Evolutionary conservation across 1,284 basidiomycete species (phyloP), one percentile per base, ranked within the genome.

Genomic region (Sutorius eximius): DNA sequence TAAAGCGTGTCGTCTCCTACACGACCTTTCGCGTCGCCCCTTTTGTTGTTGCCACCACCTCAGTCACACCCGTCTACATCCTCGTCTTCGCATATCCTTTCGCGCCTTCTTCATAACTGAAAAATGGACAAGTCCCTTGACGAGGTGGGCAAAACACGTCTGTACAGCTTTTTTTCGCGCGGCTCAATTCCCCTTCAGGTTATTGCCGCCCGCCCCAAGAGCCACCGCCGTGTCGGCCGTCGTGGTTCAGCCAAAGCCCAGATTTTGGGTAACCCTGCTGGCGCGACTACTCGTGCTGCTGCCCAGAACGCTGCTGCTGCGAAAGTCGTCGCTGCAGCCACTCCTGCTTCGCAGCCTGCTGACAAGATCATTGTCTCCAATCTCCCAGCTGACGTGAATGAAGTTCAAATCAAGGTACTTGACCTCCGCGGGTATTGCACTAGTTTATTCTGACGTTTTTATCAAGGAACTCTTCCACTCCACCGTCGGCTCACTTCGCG

Each of bases 311-410:
- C 65, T 7, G 68, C 71, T n/a, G 72, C 66, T 30, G 74, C 75
- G n/a, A 76, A 76, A 58, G 70, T 73, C 12, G 70, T 73, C 9
- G 67, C 75, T 20, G 68, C 75, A 9, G 65, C 73, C 37, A 60
- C 71, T 49, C 59, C 68, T 40, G 61, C 68, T 27, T 60, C 73
- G 37, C 79, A 80, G 51, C 73, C 76, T 27, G 78, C 90, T 3
- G 85, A 90, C 75, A 98, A 98, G 79, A 96, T 98, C 66, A 94
- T 98, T 66, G 93, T 99, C 58, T 95, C 92, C 64, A 97, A 97
- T 72, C 85, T 99, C 53, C 96, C 96, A 30, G 70, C 74, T n/a
- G 96, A 99, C 71, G 96, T 99, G 48, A 95, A 93, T 63, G 96
- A 99, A 73, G 77, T 81, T 22, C 93, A 97, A 74, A 86, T 99